phyloP scores from a whole-genome alignment of 2,329 filamentous ascomycete genomes.

The Biscogniauxia marginata region DNA sequence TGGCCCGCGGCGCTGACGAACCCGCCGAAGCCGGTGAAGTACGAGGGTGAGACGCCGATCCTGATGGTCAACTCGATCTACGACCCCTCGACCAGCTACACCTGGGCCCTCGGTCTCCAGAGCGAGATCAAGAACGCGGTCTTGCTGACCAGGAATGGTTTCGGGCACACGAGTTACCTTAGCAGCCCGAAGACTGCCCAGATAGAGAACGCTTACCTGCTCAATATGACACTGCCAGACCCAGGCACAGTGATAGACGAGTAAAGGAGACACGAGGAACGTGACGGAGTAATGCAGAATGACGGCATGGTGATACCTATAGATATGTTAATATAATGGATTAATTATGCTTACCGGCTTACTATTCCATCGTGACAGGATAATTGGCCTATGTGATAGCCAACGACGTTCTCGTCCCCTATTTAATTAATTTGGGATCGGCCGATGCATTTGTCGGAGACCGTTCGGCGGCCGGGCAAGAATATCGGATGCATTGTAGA shows the following conservation, averaged over 20 bases:
- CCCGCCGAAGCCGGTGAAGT: constrained; percentile 28
- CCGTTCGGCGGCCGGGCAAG: too few species aligned
- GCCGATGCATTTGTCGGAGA: too few species aligned
- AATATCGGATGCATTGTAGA: too few species aligned
- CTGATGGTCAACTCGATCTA: constrained; percentile 38
- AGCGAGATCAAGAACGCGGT: constrained; percentile 33
- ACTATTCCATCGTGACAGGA: too few species aligned
- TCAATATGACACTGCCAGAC: constrained; percentile 34
- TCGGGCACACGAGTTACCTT: constrained; percentile 39
- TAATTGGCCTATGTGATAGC: too few species aligned
- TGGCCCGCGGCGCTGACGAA: constrained; percentile 39
- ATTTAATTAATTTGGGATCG: too few species aligned
- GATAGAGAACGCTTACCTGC: constrained; percentile 33
- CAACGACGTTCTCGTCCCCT: too few species aligned
- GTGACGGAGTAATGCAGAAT: background rate
- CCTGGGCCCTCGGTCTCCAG: constrained; percentile 36
- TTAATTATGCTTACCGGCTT: too few species aligned
- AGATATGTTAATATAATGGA: too few species aligned
- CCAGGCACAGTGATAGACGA: constrained; percentile 23
- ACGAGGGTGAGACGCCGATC: constrained; percentile 31
- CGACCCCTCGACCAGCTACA: constrained; percentile 40
- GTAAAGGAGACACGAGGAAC: background rate
- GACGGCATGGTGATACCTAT: background rate
- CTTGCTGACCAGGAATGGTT: constrained; percentile 39
- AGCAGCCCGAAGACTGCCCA: constrained; percentile 31